phyloP scores from a whole-genome alignment of 345 rosid species.

The Jatropha curcas region DNA sequence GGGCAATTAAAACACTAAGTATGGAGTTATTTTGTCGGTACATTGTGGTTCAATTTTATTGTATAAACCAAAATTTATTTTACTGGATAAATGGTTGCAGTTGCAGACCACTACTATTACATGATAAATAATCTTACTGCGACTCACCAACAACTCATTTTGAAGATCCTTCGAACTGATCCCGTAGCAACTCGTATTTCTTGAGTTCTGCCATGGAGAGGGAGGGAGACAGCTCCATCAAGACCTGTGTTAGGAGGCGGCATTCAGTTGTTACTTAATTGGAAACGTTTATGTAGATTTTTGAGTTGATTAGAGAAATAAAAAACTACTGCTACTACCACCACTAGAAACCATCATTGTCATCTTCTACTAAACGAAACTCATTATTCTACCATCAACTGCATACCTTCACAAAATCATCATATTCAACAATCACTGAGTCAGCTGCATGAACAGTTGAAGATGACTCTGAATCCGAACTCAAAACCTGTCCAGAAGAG shows the following conservation, averaged over 20 bases:
- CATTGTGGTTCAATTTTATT: neutral
- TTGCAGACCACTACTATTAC: neutral
- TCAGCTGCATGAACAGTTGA: conserved; percentile 49
- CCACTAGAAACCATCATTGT: too few relatives aligned
- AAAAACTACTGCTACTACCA: too few relatives aligned
- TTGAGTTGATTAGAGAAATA: neutral
- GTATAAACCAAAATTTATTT: neutral
- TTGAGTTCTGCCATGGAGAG: conserved; percentile 84
- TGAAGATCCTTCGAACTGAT: conserved; percentile 68
- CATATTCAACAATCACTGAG: conserved; percentile 63
- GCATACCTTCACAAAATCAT: conserved; percentile 77
- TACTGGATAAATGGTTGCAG: neutral
- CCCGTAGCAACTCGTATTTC: conserved; percentile 76
- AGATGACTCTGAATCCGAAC: conserved; percentile 42
- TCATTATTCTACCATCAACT: neutral
- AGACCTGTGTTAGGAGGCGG: conserved; percentile 44
- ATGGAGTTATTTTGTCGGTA: neutral
- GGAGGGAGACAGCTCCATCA: conserved; percentile 84
- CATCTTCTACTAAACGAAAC: too few relatives aligned
- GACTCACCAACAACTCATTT: conserved; percentile 15
- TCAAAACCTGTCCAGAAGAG: conserved; percentile 47
- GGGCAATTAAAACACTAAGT: neutral
- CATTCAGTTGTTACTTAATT: neutral
- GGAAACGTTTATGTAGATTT: neutral
- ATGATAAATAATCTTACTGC: conserved; percentile 1